These are phyloP conservation scores for Ogataea wickerhamii DNA, from an alignment of 805 yeast species.

Conservation along the genomic window DNA sequence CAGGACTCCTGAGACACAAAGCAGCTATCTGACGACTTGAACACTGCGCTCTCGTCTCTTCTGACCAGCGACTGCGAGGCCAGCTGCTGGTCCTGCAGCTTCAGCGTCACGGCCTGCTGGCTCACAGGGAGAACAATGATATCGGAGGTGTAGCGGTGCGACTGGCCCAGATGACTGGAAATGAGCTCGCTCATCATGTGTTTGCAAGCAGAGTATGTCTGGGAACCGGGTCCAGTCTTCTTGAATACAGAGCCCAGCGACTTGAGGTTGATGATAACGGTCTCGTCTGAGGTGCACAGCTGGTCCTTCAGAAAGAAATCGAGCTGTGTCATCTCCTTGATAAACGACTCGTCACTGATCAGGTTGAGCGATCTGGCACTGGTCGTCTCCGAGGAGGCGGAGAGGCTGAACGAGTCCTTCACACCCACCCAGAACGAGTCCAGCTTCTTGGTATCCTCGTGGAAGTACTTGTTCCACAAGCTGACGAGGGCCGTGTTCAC, in stretches of 20 bases:
- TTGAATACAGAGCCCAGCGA: conserved; percentile 41
- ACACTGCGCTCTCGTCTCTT: conserved; percentile 21
- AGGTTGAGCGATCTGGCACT: conserved; percentile 28
- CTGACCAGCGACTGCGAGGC: conserved; percentile 13
- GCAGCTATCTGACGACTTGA: conserved; percentile 24
- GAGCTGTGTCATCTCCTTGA: conserved; percentile 47
- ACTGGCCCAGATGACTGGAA: conserved; percentile 14
- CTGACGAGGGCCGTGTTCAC: conserved; percentile 11
- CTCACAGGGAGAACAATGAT: conserved; percentile 33
- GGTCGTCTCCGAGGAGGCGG: conserved; percentile 10
- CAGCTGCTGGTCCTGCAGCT: conserved; percentile 11
- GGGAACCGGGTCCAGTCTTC: conserved; percentile 41
- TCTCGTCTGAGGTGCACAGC: conserved; percentile 17
- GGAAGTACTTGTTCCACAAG: conserved; percentile 28
- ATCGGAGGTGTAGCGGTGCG: conserved; percentile 23
- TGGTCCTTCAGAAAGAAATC: conserved; percentile 35
- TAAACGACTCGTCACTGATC: conserved; percentile 45
- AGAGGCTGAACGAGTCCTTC: conserved; percentile 18
- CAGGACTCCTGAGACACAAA: conserved; percentile 46
- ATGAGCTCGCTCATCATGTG: conserved; percentile 34
- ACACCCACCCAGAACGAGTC: conserved; percentile 37
- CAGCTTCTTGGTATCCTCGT: conserved; percentile 31
- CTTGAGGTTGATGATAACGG: conserved; percentile 38
- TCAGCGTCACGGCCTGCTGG: conserved; percentile 22
- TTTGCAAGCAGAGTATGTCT: conserved; percentile 39